Evolutionary conservation across 2,329 filamentous ascomycete species (phyloP), one percentile per base, ranked within the genome.

Genomic region (Colletotrichum sp.): DNA sequence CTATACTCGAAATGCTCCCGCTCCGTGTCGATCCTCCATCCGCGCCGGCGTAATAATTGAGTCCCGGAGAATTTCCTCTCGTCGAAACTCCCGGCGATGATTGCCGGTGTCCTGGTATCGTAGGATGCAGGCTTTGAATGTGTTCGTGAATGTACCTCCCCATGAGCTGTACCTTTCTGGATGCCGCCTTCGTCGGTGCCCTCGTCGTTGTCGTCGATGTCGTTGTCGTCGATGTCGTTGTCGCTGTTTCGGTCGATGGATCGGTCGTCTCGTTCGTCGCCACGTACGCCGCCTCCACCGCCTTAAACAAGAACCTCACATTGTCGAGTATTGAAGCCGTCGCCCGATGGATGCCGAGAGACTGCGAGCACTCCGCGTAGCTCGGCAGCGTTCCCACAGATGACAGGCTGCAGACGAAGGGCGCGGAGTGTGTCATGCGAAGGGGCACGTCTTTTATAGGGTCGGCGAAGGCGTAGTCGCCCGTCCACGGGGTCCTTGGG

Each of bases 271-370:
- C 55, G 28, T 24, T 32, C 39, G 30, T 26, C 26, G 13, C 26
- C 14, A n/a, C 30, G 52, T 66, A 72, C 12, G 71, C 39, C 52
- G 68, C 61, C 55, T 75, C 68, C n/a, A 90, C 85, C 4, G 85
- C 80, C 14, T 83, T 80, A n/a, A 90, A 82, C 2, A 91, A 81
- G 26, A 86, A 86, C 6, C 89, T 85, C 81, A 90, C 86, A 65
- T 89, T 86, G 70, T 91, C 89, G 4, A 91, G 85, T 68, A 91
- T 88, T 16, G 85, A 83, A 6, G 89, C 88, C 2, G 87, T 88
- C 67, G 83, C 82, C 2, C 83, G 82, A 67, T 89, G 87, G n/a
- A 91, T 81, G n/a, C 83, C 81, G 3, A 89, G 80, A 0, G 84
- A 82, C 13, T 84, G 83, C 30, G 83, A 83, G 24, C 84, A 88